phyloP scores from a whole-genome alignment of 768 basidiomycete genomes.

The Mycena floridula region DNA sequence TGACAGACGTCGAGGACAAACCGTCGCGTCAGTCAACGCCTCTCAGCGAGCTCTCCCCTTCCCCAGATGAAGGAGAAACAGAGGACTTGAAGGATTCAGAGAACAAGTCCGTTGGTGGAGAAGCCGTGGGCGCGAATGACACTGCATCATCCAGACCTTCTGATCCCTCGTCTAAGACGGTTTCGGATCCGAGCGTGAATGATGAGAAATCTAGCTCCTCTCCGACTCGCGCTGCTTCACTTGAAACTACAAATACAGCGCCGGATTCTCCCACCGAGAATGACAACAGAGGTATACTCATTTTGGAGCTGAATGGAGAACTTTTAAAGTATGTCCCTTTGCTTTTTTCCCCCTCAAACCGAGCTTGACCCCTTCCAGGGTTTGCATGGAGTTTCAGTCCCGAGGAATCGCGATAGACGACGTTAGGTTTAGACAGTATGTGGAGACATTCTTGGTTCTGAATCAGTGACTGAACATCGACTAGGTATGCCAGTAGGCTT shows the following conservation, averaged over 20 bases:
- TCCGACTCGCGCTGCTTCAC: too few relatives aligned
- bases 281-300: too few relatives aligned
- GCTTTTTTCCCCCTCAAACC: neutral
- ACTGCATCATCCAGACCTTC: slow-evolving; percentile 13
- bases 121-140: slow-evolving; percentile 13
- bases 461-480: slow-evolving; percentile 5
- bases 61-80: slow-evolving; percentile 44
- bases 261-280: too few relatives aligned
- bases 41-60: slow-evolving; percentile 70
- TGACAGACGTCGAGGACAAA: slow-evolving; percentile 22
- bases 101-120: slow-evolving; percentile 8
- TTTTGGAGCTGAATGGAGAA: slow-evolving; percentile 66
- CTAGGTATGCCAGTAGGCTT: slow-evolving; percentile 56
- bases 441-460: slow-evolving; percentile 1
- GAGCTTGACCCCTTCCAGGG: slow-evolving; percentile 30
- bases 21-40: slow-evolving; percentile 61
- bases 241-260: too few relatives aligned
- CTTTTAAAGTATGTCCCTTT: slow-evolving; percentile 50
- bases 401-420: slow-evolving; percentile 44
- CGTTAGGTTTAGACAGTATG: slow-evolving; percentile 52
- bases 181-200: too few relatives aligned
- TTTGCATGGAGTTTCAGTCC: slow-evolving; percentile 54
- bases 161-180: slow-evolving; percentile 42
- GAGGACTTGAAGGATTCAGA: slow-evolving; percentile 28
- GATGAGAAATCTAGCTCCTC: too few relatives aligned